phyloP scores from a whole-genome alignment of 352 stramenopile genomes.

The Phytophthora tubulina region DNA sequence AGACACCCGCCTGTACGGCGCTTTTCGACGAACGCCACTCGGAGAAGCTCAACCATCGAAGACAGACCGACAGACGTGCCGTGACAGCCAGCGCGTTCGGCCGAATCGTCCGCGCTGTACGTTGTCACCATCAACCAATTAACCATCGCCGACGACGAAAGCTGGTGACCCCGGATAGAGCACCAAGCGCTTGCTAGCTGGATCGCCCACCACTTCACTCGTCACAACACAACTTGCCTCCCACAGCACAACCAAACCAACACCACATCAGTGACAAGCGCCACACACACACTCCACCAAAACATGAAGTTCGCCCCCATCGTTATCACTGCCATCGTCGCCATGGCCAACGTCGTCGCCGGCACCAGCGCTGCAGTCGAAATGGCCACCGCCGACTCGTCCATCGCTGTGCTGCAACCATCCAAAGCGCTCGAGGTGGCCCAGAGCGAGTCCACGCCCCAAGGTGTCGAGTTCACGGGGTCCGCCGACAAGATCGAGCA shows the following conservation, averaged over 20 bases:
- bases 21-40: conserved; percentile 3
- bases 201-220: background rate
- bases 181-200: background rate
- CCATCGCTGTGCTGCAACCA: conserved; percentile 8
- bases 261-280: background rate
- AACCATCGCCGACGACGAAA: conserved; percentile 3
- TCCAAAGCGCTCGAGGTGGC: conserved; percentile 22
- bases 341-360: background rate
- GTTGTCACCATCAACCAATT: conserved; percentile 9
- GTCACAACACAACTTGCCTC: conserved; percentile 14
- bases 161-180: background rate
- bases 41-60: background rate
- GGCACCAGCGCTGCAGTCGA: conserved; percentile 2
- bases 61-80: background rate
- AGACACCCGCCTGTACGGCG: no score
- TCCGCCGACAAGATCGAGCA: conserved; percentile 23
- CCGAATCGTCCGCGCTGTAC: conserved; percentile 1
- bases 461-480: conserved; percentile 24
- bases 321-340: conserved; percentile 3
- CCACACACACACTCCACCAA: no score
- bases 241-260: conserved; percentile 5
- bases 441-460: conserved; percentile 8
- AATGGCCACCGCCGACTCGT: background rate
- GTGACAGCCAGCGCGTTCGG: conserved; percentile 1
- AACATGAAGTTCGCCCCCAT: no score